These are phyloP conservation scores for Chaetomium olivaceum DNA, from an alignment of 2,329 filamentous ascomycete species.

Conservation along the genomic window DNA sequence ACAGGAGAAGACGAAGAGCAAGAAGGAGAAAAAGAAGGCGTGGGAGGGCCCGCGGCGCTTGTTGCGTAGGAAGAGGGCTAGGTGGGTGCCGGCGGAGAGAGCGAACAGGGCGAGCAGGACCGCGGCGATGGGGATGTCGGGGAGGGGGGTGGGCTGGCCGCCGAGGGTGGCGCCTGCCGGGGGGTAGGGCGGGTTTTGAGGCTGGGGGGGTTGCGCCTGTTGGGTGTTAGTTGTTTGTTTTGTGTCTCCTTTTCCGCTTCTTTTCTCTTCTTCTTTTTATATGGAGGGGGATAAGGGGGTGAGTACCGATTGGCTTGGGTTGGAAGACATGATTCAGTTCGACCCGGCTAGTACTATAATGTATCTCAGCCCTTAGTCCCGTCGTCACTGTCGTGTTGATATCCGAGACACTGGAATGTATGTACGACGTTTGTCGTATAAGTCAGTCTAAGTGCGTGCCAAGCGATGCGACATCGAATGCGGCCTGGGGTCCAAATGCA, in stretches of 20 bases:
- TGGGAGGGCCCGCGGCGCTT: constrained; percentile 49
- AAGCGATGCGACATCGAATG: not conserved
- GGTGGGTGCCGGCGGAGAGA: constrained; percentile 53
- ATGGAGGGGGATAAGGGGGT: not conserved
- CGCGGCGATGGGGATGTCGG: constrained; percentile 65
- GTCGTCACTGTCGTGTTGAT: no score
- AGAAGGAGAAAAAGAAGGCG: constrained; percentile 56
- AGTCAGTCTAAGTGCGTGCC: not conserved
- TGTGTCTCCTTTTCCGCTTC: not conserved
- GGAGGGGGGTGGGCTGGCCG: constrained; percentile 53
- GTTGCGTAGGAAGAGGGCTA: constrained; percentile 58
- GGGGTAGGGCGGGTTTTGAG: constrained; percentile 8
- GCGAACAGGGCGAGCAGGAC: constrained; percentile 64
- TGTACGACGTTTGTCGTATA: not conserved
- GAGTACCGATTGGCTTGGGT: constrained; percentile 3
- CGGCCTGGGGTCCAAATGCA: not conserved
- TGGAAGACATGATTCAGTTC: constrained; percentile 9
- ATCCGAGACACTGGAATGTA: not conserved
- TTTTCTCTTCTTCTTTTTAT: not conserved
- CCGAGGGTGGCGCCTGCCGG: constrained; percentile 51
- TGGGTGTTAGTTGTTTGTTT: not conserved
- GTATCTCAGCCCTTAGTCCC: no score
- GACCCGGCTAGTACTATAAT: no score
- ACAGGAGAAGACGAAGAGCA: constrained; percentile 61
- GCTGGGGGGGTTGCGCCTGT: not conserved